Conservation (phyloP, 345 rosid species). For the Luvunga scandens region DNA sequence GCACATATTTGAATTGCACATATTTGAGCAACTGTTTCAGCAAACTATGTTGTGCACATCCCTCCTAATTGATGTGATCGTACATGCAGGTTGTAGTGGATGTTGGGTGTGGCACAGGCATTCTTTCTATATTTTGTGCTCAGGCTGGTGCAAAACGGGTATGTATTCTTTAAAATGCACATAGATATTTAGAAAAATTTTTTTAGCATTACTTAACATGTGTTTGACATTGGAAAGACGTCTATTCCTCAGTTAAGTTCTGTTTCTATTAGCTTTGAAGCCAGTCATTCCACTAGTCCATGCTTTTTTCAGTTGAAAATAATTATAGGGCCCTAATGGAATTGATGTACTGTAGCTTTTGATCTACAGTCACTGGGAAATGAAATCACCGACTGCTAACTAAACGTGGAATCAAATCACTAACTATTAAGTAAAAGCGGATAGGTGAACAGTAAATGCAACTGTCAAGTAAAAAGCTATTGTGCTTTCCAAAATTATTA, state of each 20-base stretch:
- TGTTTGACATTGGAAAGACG: neutral
- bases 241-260: neutral
- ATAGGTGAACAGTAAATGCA: too few relatives aligned
- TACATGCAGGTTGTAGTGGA: slow-evolving; percentile 81
- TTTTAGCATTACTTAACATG: neutral
- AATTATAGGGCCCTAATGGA: too few relatives aligned
- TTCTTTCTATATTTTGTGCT: slow-evolving; percentile 97
- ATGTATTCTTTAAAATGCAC: slow-evolving; percentile 14
- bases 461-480: too few relatives aligned
- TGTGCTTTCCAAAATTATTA: too few relatives aligned
- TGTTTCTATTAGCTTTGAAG: too few relatives aligned
- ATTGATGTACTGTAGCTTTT: too few relatives aligned
- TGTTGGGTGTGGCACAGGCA: slow-evolving; percentile 99
- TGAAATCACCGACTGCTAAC: too few relatives aligned
- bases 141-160: slow-evolving; percentile 99
- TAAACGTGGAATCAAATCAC: too few relatives aligned
- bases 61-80: slow-evolving; percentile 20
- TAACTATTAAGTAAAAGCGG: too few relatives aligned
- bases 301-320: neutral
- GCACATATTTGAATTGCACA: neutral
- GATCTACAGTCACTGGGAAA: too few relatives aligned
- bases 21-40: neutral
- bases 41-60: slow-evolving; percentile 5
- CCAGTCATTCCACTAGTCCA: neutral
- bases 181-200: neutral